These are phyloP conservation scores for Acephala macrosclerotiorum DNA, from an alignment of 2,329 filamentous ascomycete species.

Conservation along the genomic window DNA sequence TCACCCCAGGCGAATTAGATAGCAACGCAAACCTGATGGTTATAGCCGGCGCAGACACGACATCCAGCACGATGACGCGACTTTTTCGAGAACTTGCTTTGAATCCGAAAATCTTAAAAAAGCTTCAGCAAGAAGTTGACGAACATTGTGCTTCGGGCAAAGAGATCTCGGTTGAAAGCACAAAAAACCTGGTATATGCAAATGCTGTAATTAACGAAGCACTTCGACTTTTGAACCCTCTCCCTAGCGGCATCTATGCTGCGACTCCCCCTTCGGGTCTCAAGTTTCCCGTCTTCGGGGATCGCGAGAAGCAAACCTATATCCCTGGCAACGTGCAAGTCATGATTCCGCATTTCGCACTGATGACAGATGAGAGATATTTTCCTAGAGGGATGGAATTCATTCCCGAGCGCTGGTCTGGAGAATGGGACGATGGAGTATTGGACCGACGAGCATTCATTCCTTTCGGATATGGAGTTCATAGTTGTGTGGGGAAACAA, in stretches of 20 bases:
- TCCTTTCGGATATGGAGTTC: constrained; percentile 32
- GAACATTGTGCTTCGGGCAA: background rate
- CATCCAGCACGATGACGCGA: constrained; percentile 18
- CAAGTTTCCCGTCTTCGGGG: constrained; percentile 4
- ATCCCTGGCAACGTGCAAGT: constrained; percentile 31
- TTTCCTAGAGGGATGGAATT: constrained; percentile 25
- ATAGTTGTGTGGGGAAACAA: constrained; percentile 31
- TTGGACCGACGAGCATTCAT: constrained; percentile 29
- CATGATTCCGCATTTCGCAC: constrained; percentile 15
- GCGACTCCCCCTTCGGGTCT: constrained; percentile 24
- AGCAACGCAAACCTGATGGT: constrained; percentile 30
- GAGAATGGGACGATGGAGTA: constrained; percentile 22
- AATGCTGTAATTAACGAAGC: constrained; percentile 30
- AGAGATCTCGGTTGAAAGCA: constrained; percentile 18
- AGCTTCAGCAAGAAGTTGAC: constrained; percentile 29
- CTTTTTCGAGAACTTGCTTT: constrained; percentile 17
- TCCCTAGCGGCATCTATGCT: constrained; percentile 26
- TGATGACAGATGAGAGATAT: constrained; percentile 32
- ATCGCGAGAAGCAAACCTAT: background rate
- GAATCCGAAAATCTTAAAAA: constrained; percentile 17
- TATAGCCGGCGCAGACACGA: constrained; percentile 26
- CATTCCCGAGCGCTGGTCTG: constrained; percentile 31
- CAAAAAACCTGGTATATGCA: constrained; percentile 22
- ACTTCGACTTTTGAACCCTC: constrained; percentile 25
- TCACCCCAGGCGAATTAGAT: constrained; percentile 27